phyloP scores from a whole-genome alignment of 805 yeast genomes.

The Candida silvatica region DNA sequence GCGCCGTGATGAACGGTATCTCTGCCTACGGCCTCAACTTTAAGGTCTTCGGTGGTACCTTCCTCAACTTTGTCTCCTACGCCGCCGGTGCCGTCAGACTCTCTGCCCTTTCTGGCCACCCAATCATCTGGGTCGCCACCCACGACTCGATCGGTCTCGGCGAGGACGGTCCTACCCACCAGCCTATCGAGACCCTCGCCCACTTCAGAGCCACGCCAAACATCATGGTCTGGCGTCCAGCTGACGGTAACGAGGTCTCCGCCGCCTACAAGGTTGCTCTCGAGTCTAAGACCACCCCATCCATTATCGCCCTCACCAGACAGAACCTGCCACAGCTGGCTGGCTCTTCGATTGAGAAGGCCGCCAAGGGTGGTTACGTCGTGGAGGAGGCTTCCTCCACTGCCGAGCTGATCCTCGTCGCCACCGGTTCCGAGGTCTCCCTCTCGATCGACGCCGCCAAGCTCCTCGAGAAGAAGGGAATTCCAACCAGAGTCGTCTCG shows the following conservation, averaged over 20 bases:
- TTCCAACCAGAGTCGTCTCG: conserved; percentile 79
- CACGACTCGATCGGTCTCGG: conserved; percentile 89
- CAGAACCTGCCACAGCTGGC: conserved; percentile 89
- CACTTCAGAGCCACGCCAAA: conserved; percentile 83
- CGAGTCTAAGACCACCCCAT: conserved; percentile 56
- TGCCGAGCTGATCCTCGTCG: conserved; percentile 69
- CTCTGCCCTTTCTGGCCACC: conserved; percentile 76
- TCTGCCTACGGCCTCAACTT: conserved; percentile 82
- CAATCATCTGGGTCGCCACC: conserved; percentile 81
- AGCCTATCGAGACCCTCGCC: conserved; percentile 83
- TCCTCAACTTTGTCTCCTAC: conserved; percentile 83
- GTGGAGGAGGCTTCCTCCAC: conserved; percentile 40
- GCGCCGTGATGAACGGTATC: conserved; percentile 96
- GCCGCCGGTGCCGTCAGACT: conserved; percentile 86
- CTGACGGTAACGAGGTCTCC: conserved; percentile 83
- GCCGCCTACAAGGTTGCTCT: conserved; percentile 72
- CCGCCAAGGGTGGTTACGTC: conserved; percentile 91
- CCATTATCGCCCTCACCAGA: conserved; percentile 72
- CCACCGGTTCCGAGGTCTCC: conserved; percentile 94
- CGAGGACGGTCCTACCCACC: conserved; percentile 93
- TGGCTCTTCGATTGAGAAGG: conserved; percentile 88
- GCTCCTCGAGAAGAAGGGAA: conserved; percentile 53
- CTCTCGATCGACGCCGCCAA: conserved; percentile 78
- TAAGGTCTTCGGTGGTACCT: conserved; percentile 94
- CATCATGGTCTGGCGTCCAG: conserved; percentile 84